A percentile compares a stretch with the other conserved stretches of the same genome.
Conservation (phyloP, 345 rosid species). For the Pelargonium nanum region DNA sequence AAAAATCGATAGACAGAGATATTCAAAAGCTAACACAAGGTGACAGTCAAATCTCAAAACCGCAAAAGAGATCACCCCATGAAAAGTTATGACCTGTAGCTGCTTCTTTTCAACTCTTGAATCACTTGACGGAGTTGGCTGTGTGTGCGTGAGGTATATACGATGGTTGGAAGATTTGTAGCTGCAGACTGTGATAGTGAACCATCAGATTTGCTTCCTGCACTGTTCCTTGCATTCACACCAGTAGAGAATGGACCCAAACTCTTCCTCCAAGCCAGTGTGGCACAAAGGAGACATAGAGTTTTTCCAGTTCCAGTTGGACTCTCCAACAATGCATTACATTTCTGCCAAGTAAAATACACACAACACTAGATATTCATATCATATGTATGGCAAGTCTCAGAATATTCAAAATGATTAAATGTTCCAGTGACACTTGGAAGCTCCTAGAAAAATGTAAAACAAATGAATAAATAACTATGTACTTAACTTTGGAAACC, state of each 20-base stretch:
- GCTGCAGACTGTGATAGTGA: conserved; percentile 19
- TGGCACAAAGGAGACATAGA: conserved; percentile 86
- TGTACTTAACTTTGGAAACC: too few relatives aligned
- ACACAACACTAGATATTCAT: neutral
- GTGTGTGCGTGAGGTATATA: conserved; percentile 87
- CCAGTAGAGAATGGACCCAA: conserved; percentile 63
- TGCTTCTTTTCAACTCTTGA: conserved; percentile 76
- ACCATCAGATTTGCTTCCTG: conserved; percentile 20
- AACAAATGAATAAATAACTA: too few relatives aligned
- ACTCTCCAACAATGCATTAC: conserved; percentile 92
- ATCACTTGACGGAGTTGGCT: conserved; percentile 95
- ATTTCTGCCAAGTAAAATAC: conserved; percentile 35
- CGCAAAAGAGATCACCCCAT: conserved; percentile 1
- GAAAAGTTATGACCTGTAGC: conserved; percentile 52
- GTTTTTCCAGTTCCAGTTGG: conserved; percentile 99
- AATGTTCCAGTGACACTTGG: too few relatives aligned
- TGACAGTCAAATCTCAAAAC: conserved; percentile 1
- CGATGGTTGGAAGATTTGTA: conserved; percentile 50
- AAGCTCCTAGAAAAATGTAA: too few relatives aligned
- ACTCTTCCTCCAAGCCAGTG: conserved; percentile 96
- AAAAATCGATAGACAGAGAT: neutral
- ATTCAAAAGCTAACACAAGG: neutral
- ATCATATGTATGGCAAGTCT: neutral
- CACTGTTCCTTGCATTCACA: conserved; percentile 25
- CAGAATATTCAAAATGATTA: too few relatives aligned